Percentiles rank a stretch among this genome's conserved stretches.
phyloP scores from a whole-genome alignment of 2,329 filamentous ascomycete genomes.

The Cladosporium sp. region DNA sequence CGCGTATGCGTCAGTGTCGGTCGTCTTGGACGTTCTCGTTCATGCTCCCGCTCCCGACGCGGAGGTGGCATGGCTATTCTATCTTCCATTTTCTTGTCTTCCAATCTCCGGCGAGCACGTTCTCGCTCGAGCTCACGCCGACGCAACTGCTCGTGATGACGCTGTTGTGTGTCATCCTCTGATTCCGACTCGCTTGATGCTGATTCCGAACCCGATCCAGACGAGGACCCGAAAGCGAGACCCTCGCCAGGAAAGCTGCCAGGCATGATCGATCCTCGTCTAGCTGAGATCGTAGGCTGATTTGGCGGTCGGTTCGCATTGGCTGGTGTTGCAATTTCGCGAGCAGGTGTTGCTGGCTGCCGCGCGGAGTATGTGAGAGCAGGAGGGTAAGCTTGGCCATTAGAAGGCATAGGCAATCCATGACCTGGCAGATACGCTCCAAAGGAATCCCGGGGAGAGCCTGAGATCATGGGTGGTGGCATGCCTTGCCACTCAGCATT shows the following conservation, averaged over 20 bases:
- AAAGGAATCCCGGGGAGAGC: not conserved
- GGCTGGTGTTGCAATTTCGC: slow-evolving; percentile 8
- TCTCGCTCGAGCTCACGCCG: slow-evolving; percentile 13
- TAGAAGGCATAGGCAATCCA: not conserved
- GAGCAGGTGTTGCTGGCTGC: slow-evolving; percentile 15
- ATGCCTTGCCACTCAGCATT: slow-evolving; percentile 11
- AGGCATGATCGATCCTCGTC: slow-evolving; percentile 1
- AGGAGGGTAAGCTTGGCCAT: slow-evolving; percentile 11
- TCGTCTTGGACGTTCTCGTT: slow-evolving; percentile 7
- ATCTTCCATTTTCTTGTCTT: slow-evolving; percentile 10
- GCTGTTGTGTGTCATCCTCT: not conserved
- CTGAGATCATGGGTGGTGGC: slow-evolving; percentile 13
- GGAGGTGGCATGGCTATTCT: slow-evolving; percentile 19
- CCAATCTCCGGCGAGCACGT: not conserved
- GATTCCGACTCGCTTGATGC: slow-evolving; percentile 1
- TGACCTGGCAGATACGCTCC: not conserved
- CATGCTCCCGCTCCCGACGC: not conserved
- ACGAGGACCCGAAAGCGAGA: not conserved
- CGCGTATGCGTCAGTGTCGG: slow-evolving; percentile 13
- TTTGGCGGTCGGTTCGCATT: not conserved
- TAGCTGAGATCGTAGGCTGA: slow-evolving; percentile 3
- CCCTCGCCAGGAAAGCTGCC: slow-evolving; percentile 9
- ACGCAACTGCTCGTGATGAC: not conserved
- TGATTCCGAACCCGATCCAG: not conserved
- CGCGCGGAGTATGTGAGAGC: slow-evolving; percentile 24